Evolutionary conservation across 305 asterid genomes (phyloP), one percentile per base, ranked within the genome.

Genomic region (Ajuga reptans): DNA sequence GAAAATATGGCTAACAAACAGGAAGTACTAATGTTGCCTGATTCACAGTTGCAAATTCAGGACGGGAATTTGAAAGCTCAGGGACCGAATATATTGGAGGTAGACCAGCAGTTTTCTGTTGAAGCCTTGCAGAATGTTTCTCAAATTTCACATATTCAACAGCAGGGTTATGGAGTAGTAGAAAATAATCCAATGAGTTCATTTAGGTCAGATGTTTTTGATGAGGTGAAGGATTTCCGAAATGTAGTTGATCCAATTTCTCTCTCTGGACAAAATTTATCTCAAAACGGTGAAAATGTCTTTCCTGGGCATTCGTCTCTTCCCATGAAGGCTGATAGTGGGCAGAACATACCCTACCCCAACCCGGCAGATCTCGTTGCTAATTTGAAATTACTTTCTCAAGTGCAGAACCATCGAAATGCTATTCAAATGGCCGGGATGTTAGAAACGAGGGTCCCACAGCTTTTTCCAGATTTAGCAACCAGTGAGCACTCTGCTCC

Each of bases 241-340:
- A 79, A 77, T 33, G 37, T 76, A 64, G 51, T 65, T 21, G 84
- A 55, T 66, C 78, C 77, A 16, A 64, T 64, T 68, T 43, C 49
- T 74, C 66, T 85, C 47, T 73, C 89, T 63, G 88, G 83, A 63
- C 85, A 78, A 72, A 74, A 66, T 69, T 73, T 72, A 31, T 73
- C 69, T 76, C 84, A 72, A 72, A 77, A 72, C 66, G 78, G 75
- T 54, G 82, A 82, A 74, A 81, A 64, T 76, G 47, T 62, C 66
- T 75, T 72, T 62, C 67, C 78, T 16, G 85, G 75, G 53, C 76
- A 73, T 72, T 72, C 85, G 24, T 68, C 77, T 68, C 72, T 73
- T 74, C 66, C 81, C 61, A 66, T 61, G 62, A 79, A 65, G 73
- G 58, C 79, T 64, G 78, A 54, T 62, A 74, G 62, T 59, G 78